phyloP scores from a whole-genome alignment of 1,284 basidiomycete species.

The Apiotrichum mycotoxinovorans region DNA sequence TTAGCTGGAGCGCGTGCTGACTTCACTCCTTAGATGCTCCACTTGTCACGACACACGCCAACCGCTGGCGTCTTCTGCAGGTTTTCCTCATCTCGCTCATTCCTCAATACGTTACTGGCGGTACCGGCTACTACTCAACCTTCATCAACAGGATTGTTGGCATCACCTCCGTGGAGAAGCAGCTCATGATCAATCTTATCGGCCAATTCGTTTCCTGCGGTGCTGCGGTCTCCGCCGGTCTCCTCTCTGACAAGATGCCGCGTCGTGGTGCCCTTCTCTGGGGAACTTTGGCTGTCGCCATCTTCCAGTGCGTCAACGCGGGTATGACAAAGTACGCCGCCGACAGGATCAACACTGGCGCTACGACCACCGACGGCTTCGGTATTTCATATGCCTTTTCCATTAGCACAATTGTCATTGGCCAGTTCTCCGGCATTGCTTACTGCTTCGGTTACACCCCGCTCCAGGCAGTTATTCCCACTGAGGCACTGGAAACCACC shows the following conservation, averaged over 20 bases:
- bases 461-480: slow-evolving; percentile 70
- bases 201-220: slow-evolving; percentile 54
- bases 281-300: no score
- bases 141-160: slow-evolving; percentile 38
- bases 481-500: slow-evolving; percentile 82
- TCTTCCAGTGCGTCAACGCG: no score
- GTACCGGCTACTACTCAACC: slow-evolving; percentile 53
- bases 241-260: background rate
- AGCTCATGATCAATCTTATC: slow-evolving; percentile 58
- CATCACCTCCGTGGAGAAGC: slow-evolving; percentile 25
- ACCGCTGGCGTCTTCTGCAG: slow-evolving; percentile 36
- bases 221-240: background rate
- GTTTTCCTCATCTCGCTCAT: slow-evolving; percentile 44
- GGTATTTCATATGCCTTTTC: background rate
- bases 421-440: slow-evolving; percentile 43
- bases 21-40: slow-evolving; percentile 18
- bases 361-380: background rate
- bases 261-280: background rate
- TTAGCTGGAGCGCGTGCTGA: background rate
- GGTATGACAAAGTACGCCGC: slow-evolving; percentile 8
- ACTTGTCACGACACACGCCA: slow-evolving; percentile 28
- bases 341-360: background rate
- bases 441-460: slow-evolving; percentile 20
- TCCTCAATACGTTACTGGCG: slow-evolving; percentile 55
- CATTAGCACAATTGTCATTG: slow-evolving; percentile 22